These are phyloP conservation scores for Corymbia citriodora DNA, from an alignment of 441 rosid genomes.

Conservation along the genomic window DNA sequence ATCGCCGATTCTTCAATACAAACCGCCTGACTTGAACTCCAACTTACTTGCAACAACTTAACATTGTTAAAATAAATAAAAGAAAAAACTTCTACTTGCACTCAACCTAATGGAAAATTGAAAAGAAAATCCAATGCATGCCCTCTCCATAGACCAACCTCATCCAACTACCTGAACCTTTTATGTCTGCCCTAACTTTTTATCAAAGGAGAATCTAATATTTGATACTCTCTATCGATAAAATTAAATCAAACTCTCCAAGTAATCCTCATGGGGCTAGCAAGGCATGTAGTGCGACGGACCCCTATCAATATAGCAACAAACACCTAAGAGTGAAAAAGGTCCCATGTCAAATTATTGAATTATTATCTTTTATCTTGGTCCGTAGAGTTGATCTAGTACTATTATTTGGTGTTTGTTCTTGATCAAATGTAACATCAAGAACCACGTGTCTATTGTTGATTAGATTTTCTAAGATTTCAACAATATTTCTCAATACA, in stretches of 20 bases:
- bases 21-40: not conserved
- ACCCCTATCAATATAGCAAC: not conserved
- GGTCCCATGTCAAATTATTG: not conserved
- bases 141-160: not conserved
- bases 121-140: not conserved
- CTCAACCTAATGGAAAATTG: not conserved
- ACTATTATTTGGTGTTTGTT: not conserved
- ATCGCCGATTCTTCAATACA: accelerated
- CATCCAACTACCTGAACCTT: not conserved
- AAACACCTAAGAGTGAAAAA: not conserved
- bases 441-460: not conserved
- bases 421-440: not conserved
- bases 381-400: not conserved
- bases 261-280: not conserved
- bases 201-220: not conserved
- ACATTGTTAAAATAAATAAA: not conserved
- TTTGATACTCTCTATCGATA: not conserved
- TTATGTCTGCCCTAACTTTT: not conserved
- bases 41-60: not conserved
- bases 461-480: not conserved
- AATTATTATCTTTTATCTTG: not conserved
- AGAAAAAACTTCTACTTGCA: not conserved
- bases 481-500: not conserved
- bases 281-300: not conserved
- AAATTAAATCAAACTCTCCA: not conserved